Evolutionary conservation across 2,329 filamentous ascomycete genomes (phyloP), one percentile per base, ranked within the genome.

Genomic region (Fusarium succisae): DNA sequence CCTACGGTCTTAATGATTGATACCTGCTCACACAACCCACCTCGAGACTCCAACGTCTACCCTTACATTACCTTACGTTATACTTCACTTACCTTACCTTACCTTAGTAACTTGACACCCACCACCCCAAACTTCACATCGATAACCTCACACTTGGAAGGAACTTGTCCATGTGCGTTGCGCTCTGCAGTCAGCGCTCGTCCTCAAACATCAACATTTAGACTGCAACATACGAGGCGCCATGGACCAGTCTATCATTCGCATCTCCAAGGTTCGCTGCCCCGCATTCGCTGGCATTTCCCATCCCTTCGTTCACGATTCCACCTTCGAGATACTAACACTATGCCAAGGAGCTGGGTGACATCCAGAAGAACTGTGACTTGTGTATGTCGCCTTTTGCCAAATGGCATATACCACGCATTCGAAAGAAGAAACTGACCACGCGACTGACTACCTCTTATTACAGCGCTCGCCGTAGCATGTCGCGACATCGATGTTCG

Each of bases 401-500:
- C 20, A 53, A n/a, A 22, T 35, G 30, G 35, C 47, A 24, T 38
- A 14, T 24, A 39, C 17, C 38, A 28, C 32, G 20, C 26, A 54
- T 12, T 30, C 43, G 37, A 35, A 32, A 53, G 37, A 59, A 39
- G 30, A 22, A 32, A 28, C 66, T 76, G 53, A 74, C 59, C 59
- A 50, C 32, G 22, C n/a, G 32, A 35, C 32, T 35, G 41, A 44
- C 55, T 32, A 38, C 41, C 11, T 20, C 39, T 51, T 50, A 44
- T 43, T 37, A 35, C 51, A 95, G 94, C 95, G 37, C 89, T 98
- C 72, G 94, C 94, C 17, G 95, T 98, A 55, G 93, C 94, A 64
- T 97, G 93, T 80, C 89, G 93, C 58, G 96, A 98, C 83, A 88
- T 91, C 76, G 95, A 99, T 82, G 94, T 98, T 69, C 93, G 95